Evolutionary conservation across 192 early-diverging fungal genomes (phyloP).

Genomic region (Rhizophagus prolifer): DNA sequence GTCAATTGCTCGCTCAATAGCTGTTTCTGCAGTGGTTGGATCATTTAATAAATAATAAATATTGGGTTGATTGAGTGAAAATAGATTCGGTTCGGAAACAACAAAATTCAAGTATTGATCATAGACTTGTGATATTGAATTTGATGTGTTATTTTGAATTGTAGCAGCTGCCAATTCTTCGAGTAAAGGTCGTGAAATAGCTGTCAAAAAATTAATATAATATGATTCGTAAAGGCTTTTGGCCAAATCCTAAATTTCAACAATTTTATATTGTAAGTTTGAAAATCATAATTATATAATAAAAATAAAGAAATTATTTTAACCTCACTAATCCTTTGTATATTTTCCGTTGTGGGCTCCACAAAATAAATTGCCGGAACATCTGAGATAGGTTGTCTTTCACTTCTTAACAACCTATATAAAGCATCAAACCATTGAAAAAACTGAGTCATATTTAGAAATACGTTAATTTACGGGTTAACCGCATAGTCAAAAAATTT

Average conservation of each 20-base stretch:
- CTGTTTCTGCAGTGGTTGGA: constrained; percentile 75
- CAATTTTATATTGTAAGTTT: no score
- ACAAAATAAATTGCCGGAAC: constrained; percentile 98
- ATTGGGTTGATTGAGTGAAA: constrained; percentile 81
- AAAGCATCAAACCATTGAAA: constrained; percentile 25
- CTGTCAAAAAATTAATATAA: constrained; percentile 92
- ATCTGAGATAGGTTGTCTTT: constrained; percentile 88
- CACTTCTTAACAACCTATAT: constrained; percentile 73
- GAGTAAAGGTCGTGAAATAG: constrained; percentile 81
- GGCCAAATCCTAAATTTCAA: constrained; percentile 69
- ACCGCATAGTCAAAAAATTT: not conserved
- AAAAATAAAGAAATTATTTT: not conserved
- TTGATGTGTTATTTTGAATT: constrained; percentile 68
- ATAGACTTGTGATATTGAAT: constrained; percentile 87
- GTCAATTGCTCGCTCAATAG: constrained; percentile 80
- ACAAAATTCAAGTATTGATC: constrained; percentile 98
- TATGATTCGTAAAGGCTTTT: constrained; percentile 93
- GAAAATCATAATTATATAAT: not conserved
- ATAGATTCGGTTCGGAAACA: constrained; percentile 89
- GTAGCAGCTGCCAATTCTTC: constrained; percentile 93
- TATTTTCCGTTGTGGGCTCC: constrained; percentile 85
- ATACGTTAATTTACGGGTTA: not conserved
- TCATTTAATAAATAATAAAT: constrained; percentile 84
- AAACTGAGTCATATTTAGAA: not conserved
- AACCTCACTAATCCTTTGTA: constrained; percentile 78